Conservation (phyloP, 140 eudicot species). For the Bidens hawaiensis region DNA sequence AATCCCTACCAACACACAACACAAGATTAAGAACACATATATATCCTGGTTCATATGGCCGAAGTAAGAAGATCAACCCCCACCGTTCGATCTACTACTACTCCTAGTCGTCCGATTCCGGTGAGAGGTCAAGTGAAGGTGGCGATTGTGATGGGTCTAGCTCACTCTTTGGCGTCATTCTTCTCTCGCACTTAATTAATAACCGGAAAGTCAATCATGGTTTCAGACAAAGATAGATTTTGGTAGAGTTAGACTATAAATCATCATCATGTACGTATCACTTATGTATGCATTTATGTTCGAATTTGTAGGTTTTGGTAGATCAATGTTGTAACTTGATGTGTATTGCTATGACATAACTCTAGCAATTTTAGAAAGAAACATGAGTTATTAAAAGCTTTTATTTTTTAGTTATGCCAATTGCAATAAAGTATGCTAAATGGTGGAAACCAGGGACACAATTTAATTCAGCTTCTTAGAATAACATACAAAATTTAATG, state of each 20-base stretch:
- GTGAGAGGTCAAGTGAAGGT: constrained; percentile 56
- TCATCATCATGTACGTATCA: too few species aligned
- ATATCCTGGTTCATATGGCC: constrained; percentile 9
- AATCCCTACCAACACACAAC: background rate
- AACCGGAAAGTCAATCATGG: background rate
- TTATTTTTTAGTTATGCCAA: too few species aligned
- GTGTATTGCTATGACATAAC: too few species aligned
- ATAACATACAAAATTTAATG: too few species aligned
- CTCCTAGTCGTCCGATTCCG: constrained; percentile 42
- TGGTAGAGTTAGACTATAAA: background rate
- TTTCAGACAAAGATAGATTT: background rate
- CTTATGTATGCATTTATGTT: too few species aligned
- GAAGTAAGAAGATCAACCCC: background rate
- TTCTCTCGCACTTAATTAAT: constrained; percentile 32
- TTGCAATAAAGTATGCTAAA: too few species aligned
- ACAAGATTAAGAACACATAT: background rate
- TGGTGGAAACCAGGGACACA: too few species aligned
- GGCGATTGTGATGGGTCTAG: constrained; percentile 40
- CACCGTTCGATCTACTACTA: background rate
- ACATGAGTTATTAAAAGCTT: too few species aligned
- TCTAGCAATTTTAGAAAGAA: too few species aligned
- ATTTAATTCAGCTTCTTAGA: too few species aligned
- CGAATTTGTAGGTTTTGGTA: too few species aligned
- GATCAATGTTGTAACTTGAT: too few species aligned
- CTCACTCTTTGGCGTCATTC: constrained; percentile 44